Percentiles rank a stretch among this genome's conserved stretches.
These are phyloP conservation scores for Bassia scoparia DNA, from an alignment of 148 eudicot species.

Conservation along the genomic window DNA sequence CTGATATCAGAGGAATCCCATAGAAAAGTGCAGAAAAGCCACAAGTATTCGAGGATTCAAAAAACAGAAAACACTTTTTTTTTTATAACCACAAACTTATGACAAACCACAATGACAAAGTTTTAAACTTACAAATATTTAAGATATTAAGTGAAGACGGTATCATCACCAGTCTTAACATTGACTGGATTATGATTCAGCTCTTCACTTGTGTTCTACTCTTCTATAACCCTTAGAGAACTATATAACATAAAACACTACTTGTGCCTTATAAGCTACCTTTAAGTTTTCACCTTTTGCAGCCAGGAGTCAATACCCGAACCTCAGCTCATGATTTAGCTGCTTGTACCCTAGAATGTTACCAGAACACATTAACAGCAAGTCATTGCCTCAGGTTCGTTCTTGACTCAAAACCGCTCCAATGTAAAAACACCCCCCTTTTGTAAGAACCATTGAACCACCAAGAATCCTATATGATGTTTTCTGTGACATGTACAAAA, in stretches of 20 bases:
- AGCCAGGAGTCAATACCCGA: slow-evolving; percentile 69
- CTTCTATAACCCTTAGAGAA: slow-evolving; percentile 16
- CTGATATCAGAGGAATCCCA: too few species aligned
- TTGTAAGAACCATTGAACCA: neutral
- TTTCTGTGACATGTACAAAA: slow-evolving; percentile 32
- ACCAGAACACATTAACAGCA: slow-evolving; percentile 15
- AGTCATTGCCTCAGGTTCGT: slow-evolving; percentile 58
- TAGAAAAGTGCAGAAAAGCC: neutral
- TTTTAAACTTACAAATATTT: slow-evolving; percentile 19
- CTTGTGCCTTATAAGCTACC: neutral
- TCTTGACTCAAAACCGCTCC: slow-evolving; percentile 53
- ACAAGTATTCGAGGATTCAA: neutral
- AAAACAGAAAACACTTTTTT: neutral
- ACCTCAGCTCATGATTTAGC: slow-evolving; percentile 36
- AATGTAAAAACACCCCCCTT: slow-evolving; percentile 12
- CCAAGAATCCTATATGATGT: slow-evolving; percentile 14
- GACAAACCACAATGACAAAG: neutral
- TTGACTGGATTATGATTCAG: slow-evolving; percentile 3
- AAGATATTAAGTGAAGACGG: slow-evolving; percentile 6
- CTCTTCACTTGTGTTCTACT: slow-evolving; percentile 16
- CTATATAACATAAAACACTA: slow-evolving; percentile 10
- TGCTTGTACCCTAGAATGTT: neutral
- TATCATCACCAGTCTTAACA: slow-evolving; percentile 7
- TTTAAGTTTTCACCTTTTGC: slow-evolving; percentile 16
- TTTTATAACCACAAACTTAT: slow-evolving; percentile 1